Base-by-base conservation (phyloP, 768 basidiomycete species). In the Nidula microcarpa region DNA sequence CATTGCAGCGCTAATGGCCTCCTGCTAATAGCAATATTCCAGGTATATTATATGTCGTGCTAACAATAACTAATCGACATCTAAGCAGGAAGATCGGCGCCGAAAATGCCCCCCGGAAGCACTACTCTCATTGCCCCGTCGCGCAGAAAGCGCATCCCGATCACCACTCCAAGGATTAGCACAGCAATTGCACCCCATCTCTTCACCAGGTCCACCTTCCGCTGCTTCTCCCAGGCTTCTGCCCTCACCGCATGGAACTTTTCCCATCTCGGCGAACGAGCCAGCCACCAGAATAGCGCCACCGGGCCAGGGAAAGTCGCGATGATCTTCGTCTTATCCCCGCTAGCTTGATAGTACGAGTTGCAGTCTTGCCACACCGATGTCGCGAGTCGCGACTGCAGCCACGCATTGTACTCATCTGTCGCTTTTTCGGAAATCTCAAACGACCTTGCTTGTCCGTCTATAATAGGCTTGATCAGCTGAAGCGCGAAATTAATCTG, bases 291-390 rank as follows among this genome's bases (percentile, higher is more conserved):
- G 59, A 80, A 78, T 33, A 78, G 63, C 8, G 65, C 52, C 45
- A 78, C 73, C 7, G 77, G 73, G 10, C 84, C 84, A 43, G 83
- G 84, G 65, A 83, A 85, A 9, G 73, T 79, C 13, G 73, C 74
- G 32, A 77, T 56, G 46, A 77, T 74, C 59, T 74, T 76, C 9
- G 70, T 72, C 55, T 68, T 67, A 56, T 71, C 50, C 36, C 65
- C 55, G 11, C 67, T 70, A 44, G 65, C 68, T 47, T 72, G 65
- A 61, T 85, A 85, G 61, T 77, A 84, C 45, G 81, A 84, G 32
- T 67, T 60, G 65, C 82, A 84, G 23, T 76, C 73, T 37, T 73
- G 72, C 75, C 79, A 84, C 49, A 83, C 80, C 36, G 80, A 78
- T 23, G 56, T 68, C 51, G 62, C 57, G 46, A 85, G 66, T 35